A percentile compares a stretch with the other conserved stretches of the same genome.
These are phyloP conservation scores for Daldinia concentrica DNA, from an alignment of 495 filamentous ascomycete species.

Conservation along the genomic window DNA sequence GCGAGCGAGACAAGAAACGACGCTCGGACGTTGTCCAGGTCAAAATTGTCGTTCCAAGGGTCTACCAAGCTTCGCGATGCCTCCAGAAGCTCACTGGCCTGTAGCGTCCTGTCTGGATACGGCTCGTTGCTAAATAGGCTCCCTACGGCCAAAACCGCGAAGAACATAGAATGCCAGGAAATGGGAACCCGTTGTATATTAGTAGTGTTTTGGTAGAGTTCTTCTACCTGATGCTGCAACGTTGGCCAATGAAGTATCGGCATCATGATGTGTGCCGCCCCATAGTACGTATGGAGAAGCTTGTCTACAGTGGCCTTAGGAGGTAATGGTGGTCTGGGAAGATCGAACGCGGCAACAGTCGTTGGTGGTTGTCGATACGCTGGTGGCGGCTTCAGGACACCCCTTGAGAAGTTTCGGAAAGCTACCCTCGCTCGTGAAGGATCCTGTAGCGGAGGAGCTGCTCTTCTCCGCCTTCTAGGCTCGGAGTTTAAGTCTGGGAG, in stretches of 20 bases:
- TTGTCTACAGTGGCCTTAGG: conserved; percentile 74
- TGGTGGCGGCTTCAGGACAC: conserved; percentile 83
- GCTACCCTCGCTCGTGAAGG: conserved; percentile 76
- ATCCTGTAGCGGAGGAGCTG: conserved; percentile 67
- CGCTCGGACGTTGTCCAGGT: conserved; percentile 78
- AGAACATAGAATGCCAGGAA: conserved; percentile 84
- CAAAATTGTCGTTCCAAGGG: conserved; percentile 84
- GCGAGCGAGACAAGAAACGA: conserved; percentile 81
- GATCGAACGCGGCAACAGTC: conserved; percentile 59
- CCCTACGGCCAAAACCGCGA: conserved; percentile 85
- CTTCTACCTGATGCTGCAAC: conserved; percentile 79
- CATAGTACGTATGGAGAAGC: conserved; percentile 79
- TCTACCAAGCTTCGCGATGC: conserved; percentile 75
- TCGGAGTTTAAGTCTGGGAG: conserved; percentile 72
- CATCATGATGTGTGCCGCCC: conserved; percentile 77
- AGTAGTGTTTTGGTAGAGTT: conserved; percentile 72
- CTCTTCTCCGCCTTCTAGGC: conserved; percentile 67
- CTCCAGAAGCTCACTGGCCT: conserved; percentile 77
- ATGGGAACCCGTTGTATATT: conserved; percentile 70
- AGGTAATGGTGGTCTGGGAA: conserved; percentile 72
- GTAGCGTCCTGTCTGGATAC: conserved; percentile 59
- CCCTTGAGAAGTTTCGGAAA: conserved; percentile 75
- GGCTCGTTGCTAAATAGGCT: conserved; percentile 75
- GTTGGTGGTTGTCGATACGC: conserved; percentile 69
- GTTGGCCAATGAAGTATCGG: conserved; percentile 92